These are phyloP conservation scores for Cylindrotheca fusiformis DNA, from an alignment of 108 stramenopile species.

Conservation along the genomic window DNA sequence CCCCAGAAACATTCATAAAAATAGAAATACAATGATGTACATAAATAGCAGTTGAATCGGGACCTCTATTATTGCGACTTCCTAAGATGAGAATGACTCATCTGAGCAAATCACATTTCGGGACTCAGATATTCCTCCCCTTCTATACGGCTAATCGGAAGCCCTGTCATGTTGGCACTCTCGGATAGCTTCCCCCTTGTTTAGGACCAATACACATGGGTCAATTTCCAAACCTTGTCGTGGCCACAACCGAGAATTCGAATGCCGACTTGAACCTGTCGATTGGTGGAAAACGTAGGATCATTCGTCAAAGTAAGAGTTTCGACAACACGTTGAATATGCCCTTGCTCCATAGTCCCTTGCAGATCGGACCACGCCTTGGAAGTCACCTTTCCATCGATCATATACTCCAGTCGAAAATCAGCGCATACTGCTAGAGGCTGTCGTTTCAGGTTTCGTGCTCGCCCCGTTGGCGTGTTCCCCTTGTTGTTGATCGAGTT, in stretches of 20 bases:
- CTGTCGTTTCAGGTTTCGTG: constrained; percentile 1
- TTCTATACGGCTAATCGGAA: too few species aligned
- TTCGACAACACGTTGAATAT: constrained; percentile 31
- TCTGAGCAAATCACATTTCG: too few species aligned
- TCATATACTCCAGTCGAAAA: constrained; percentile 60
- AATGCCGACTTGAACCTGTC: constrained; percentile 53
- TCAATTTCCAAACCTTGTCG: constrained; percentile 27
- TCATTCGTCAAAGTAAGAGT: constrained; percentile 49
- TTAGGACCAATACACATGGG: constrained; percentile 67
- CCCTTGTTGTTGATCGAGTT: constrained; percentile 24
- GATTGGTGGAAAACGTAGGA: constrained; percentile 19
- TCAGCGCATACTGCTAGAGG: constrained; percentile 29
- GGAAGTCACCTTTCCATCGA: constrained; percentile 47
- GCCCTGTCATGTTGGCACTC: too few species aligned
- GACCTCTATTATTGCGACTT: too few species aligned
- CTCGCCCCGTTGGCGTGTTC: too few species aligned
- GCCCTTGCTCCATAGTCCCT: background rate
- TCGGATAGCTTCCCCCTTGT: too few species aligned
- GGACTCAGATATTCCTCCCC: too few species aligned
- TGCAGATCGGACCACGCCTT: constrained; percentile 32
- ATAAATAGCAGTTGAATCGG: too few species aligned
- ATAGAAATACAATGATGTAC: too few species aligned
- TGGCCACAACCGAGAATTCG: constrained; percentile 47
- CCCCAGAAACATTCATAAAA: too few species aligned
- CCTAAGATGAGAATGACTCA: too few species aligned